Base-by-base conservation (phyloP, 140 eudicot genomes). In the Erigeron philadelphicus region DNA sequence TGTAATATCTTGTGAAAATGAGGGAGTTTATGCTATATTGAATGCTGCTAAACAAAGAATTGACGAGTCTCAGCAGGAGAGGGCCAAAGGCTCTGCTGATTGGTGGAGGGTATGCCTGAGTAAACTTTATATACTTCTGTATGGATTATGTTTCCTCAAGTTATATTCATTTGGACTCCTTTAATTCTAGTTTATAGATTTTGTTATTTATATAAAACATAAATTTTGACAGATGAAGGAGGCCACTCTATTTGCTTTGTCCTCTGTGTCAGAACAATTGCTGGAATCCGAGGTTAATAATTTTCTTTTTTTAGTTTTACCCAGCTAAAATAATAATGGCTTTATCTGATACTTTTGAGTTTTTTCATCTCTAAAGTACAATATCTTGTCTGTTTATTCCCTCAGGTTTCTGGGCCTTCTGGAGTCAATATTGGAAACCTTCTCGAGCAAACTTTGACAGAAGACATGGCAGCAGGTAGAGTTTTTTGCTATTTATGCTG, bases 61-160 rank as follows among this genome's bases (percentile, higher is more conserved):
- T 35, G 76, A 66, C 8, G 97, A 93, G 74, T 93, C 97, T 68
- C 95, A 81, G 71, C 87, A 80, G 64, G 80, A 68, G 68, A 93
- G 85, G 81, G 80, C 76, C 76, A 67, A 76, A 66, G 89, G 97
- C 58, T 82, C 85, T 67, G 60, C 84, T 72, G 84, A 78, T 42
- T 89, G 99, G 99, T 93, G 99, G 96, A 93, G 95, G 82, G 99
- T 92, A 89, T 79, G 93, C 71, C 49, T 60, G 60, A 45, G 50
- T 66, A 58, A 47, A 8, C 63, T 23, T n/a, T 67, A 31, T 67
- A 38, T 50, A 9, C 8, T 44, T 59, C 19, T 67, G 6, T 49
- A 38, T 57, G 59, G 45, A 19, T 31, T 31, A 31, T 31, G 38
- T 31, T 31, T 31, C 62, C 15, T 60, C 52, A 1, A 10, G 2